Evolutionary conservation across 2,329 filamentous ascomycete genomes (phyloP), one percentile per base, ranked within the genome.

Genomic region (Colletotrichum camelliae): DNA sequence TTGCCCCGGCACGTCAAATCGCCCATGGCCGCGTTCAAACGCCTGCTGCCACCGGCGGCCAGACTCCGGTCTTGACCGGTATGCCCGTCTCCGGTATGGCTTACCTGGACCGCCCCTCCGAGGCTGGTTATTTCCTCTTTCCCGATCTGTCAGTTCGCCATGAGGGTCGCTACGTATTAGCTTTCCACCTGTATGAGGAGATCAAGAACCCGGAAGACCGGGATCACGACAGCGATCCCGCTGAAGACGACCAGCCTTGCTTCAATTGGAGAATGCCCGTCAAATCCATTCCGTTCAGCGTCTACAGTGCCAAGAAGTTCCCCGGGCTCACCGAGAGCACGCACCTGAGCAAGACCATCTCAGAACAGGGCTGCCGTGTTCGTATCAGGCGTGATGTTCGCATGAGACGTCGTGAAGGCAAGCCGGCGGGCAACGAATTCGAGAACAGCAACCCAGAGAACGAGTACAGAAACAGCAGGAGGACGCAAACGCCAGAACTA

Each of bases 301-400:
- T 98, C 57, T 98, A 91, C 87, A 98, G 96, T 80, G 97, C 97
- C 67, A 99, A 98, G 92, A 98, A 98, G 87, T 99, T 99, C 87
- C 97, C 97, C 18, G 97, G 96, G 21, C 88, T 98, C 75, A 94
- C 94, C 60, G 95, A 97, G 84, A 98, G 96, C 86, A 99, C 97
- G 0, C 88, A 91, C 15, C 88, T 98, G 66, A 98, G 96, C 85
- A 94, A 96, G 77, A 94, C 95, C 43, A 96, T 99, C 58, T 96
- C 96, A 21, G 96, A 99, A 84, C 97, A 99, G 85, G 97, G 97
- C 74, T 98, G 97, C 84, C 95, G 96, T 79, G 97, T 99, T 33
- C 94, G 97, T 61, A 99, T 99, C 81, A 92, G 97, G 72, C 94
- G 97, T 78, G 97, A 98, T 85, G 95, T 98, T 8, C 93, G 96